Conservation (phyloP, 495 filamentous ascomycete genomes). For the Sphaerosporella brunnea region DNA sequence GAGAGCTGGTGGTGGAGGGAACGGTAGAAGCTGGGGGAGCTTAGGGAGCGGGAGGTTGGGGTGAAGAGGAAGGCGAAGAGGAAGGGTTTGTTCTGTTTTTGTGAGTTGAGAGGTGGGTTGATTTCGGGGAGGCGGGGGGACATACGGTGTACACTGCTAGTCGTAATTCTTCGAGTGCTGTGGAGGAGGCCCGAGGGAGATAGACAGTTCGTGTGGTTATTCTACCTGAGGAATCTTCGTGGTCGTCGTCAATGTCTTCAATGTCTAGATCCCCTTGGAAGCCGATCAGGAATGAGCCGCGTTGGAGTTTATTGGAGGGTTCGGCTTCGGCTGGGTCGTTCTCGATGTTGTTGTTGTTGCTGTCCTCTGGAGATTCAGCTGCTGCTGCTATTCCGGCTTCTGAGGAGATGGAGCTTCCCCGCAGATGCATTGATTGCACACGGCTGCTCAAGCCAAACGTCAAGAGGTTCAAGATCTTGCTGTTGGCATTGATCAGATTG, state of each 20-base stretch:
- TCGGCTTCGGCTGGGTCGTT: background rate
- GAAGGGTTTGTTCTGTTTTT: slow-evolving; percentile 50
- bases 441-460: slow-evolving; percentile 24
- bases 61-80: slow-evolving; percentile 83
- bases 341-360: background rate
- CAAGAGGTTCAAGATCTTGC: slow-evolving; percentile 22
- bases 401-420: background rate
- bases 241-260: slow-evolving; percentile 21
- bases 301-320: background rate
- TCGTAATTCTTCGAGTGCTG: slow-evolving; percentile 4
- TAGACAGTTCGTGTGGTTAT: slow-evolving; percentile 22
- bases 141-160: slow-evolving; percentile 24
- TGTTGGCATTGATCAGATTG: background rate
- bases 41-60: slow-evolving; percentile 45
- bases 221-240: slow-evolving; percentile 10
- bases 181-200: slow-evolving; percentile 4
- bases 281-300: slow-evolving; percentile 18
- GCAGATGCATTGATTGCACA: background rate
- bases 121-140: background rate
- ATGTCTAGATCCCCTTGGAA: slow-evolving; percentile 23
- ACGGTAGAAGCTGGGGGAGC: slow-evolving; percentile 54
- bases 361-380: background rate
- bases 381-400: background rate
- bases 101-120: slow-evolving; percentile 2
- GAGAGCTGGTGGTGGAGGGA: slow-evolving; percentile 65